A percentile compares a stretch with the other conserved stretches of the same genome.
Evolutionary conservation across 805 yeast genomes (phyloP).

Genomic region (Saturnispora bothae): DNA sequence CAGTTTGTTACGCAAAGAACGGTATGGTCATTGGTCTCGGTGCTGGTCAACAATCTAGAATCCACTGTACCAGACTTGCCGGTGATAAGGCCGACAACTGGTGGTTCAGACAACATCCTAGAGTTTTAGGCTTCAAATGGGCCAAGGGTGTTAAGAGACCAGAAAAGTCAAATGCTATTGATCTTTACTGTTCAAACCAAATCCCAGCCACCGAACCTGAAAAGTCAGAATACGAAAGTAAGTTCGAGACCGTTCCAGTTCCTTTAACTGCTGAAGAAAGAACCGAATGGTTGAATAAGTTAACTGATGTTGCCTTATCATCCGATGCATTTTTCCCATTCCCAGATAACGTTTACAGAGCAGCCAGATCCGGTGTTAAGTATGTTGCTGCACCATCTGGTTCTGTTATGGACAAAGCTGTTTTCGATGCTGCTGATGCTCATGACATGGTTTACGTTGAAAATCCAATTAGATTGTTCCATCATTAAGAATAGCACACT

Average conservation of each 20-base stretch:
- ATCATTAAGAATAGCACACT: too few species aligned
- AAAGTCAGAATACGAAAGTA: conserved; percentile 81
- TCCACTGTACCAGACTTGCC: conserved; percentile 97
- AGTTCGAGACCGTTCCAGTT: conserved; percentile 73
- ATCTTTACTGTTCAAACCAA: conserved; percentile 82
- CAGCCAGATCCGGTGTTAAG: conserved; percentile 93
- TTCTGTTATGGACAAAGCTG: conserved; percentile 95
- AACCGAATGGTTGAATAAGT: conserved; percentile 72
- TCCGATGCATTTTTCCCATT: conserved; percentile 99
- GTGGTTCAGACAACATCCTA: conserved; percentile 99
- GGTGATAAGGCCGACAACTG: conserved; percentile 99
- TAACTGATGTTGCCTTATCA: conserved; percentile 79
- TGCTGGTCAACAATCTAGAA: conserved; percentile 99
- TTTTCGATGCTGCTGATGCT: conserved; percentile 90
- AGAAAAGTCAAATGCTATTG: conserved; percentile 96
- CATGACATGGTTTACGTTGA: conserved; percentile 86
- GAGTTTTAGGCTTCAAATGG: conserved; percentile 88
- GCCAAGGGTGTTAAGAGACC: conserved; percentile 98
- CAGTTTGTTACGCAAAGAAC: conserved; percentile 95
- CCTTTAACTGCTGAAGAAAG: conserved; percentile 80
- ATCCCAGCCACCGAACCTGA: conserved; percentile 90
- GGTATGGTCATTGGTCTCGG: conserved; percentile 99
- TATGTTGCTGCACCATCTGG: conserved; percentile 96
- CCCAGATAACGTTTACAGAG: conserved; percentile 98
- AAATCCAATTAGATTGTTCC: conserved; percentile 96